Conservation (phyloP, 768 basidiomycete genomes). For the Kwoniella dejecticola region DNA sequence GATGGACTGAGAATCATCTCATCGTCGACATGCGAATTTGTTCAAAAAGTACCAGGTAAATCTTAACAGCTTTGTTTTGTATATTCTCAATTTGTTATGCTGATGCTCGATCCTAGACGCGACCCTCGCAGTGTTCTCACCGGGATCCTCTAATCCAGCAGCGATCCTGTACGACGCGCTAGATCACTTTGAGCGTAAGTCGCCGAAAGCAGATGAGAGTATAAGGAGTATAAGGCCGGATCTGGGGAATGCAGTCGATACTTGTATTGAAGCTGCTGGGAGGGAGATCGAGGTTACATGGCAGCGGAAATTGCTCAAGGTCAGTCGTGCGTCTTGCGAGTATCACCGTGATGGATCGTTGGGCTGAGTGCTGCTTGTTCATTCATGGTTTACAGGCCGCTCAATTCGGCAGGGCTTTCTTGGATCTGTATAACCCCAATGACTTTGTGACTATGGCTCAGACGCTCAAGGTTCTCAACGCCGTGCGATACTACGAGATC, state of each 20-base stretch:
- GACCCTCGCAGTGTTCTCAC: constrained; percentile 78
- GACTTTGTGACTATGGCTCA: constrained; percentile 93
- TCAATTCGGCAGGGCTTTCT: constrained; percentile 88
- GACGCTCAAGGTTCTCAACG: constrained; percentile 88
- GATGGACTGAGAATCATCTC: constrained; percentile 87
- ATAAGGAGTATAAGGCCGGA: constrained; percentile 86
- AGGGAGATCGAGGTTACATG: constrained; percentile 86
- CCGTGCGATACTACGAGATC: constrained; percentile 85
- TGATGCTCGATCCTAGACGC: constrained; percentile 60
- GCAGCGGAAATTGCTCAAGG: constrained; percentile 83
- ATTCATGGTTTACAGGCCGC: no score
- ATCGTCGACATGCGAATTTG: constrained; percentile 76
- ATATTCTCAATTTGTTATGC: background rate
- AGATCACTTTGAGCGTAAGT: constrained; percentile 78
- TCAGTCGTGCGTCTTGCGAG: constrained; percentile 52
- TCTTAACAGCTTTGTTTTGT: constrained; percentile 8
- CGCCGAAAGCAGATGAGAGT: constrained; percentile 89
- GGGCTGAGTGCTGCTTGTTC: no score
- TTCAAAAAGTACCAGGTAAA: constrained; percentile 91
- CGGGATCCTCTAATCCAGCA: constrained; percentile 86
- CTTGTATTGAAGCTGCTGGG: constrained; percentile 90
- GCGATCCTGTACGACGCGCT: constrained; percentile 92
- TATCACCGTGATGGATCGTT: no score
- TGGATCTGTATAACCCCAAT: constrained; percentile 87
- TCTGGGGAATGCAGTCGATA: constrained; percentile 80